These are phyloP conservation scores for Haplosporangium sp. DNA, from an alignment of 371 early-diverging fungal species.

Conservation along the genomic window DNA sequence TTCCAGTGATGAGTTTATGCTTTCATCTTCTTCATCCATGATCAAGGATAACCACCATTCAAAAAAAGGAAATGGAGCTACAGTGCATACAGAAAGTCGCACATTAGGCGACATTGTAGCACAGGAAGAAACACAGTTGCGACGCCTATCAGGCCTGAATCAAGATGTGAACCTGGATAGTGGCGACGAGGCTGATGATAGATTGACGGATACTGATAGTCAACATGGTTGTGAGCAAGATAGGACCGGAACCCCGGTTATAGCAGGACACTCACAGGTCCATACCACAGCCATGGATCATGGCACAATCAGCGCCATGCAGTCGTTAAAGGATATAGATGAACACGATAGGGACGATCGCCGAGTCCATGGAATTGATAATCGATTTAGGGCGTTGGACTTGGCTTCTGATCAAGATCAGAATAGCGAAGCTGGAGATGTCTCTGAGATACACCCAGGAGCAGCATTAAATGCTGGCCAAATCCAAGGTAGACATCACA, in stretches of 20 bases:
- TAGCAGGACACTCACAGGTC: slow-evolving; percentile 19
- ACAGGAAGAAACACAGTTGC: not conserved
- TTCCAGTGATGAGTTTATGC: slow-evolving; percentile 47
- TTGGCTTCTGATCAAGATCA: slow-evolving; percentile 29
- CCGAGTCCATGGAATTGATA: slow-evolving; percentile 23
- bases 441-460: slow-evolving; percentile 22
- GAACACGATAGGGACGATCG: slow-evolving; percentile 42
- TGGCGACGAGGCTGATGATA: slow-evolving; percentile 42
- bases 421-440: slow-evolving; percentile 29
- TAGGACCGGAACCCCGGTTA: slow-evolving; percentile 35
- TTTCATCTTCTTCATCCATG: slow-evolving; percentile 21
- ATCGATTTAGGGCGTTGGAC: slow-evolving; percentile 10
- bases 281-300: not conserved
- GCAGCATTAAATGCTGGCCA: slow-evolving; percentile 29
- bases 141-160: slow-evolving; percentile 7
- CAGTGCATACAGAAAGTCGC: slow-evolving; percentile 7
- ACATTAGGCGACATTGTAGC: slow-evolving; percentile 11
- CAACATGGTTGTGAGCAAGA: slow-evolving; percentile 16
- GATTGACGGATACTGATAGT: slow-evolving; percentile 46
- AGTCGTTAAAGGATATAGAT: slow-evolving; percentile 39
- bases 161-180: slow-evolving; percentile 28
- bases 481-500: slow-evolving; percentile 20
- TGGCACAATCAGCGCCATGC: slow-evolving; percentile 21
- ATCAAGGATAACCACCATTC: slow-evolving; percentile 9
- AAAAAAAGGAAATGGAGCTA: slow-evolving; percentile 5